A percentile compares a stretch with the other conserved stretches of the same genome.
Evolutionary conservation across 176 grass and related monocot genomes (phyloP).

Genomic region (Puccinellia tenuiflora): DNA sequence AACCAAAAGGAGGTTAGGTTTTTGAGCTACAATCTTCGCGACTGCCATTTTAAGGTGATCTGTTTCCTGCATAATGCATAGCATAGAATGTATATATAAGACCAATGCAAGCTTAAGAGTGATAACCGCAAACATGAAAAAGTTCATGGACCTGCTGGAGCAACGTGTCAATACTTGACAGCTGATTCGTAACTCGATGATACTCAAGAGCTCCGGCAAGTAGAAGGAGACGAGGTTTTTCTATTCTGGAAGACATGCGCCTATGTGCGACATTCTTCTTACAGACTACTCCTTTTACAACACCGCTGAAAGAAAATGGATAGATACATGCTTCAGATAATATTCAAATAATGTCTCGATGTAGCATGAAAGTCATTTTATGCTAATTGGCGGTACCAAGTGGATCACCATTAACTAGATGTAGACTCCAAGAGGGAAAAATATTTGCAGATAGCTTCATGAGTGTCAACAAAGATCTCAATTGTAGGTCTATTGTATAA

Average conservation of each 20-base stretch:
- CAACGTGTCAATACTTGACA: slow-evolving; percentile 97
- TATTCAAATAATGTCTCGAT: slow-evolving; percentile 9
- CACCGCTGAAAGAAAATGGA: slow-evolving; percentile 53
- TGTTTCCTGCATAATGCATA: slow-evolving; percentile 77
- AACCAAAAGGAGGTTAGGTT: slow-evolving; percentile 83
- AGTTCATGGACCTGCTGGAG: slow-evolving; percentile 66
- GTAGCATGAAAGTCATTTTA: slow-evolving; percentile 16
- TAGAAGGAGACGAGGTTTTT: slow-evolving; percentile 81
- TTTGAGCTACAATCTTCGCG: slow-evolving; percentile 87
- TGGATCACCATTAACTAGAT: background rate
- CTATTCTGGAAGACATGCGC: slow-evolving; percentile 80
- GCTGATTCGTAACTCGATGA: slow-evolving; percentile 75
- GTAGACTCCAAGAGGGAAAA: background rate
- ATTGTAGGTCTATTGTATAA: slow-evolving; percentile 16
- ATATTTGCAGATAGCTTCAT: slow-evolving; percentile 15
- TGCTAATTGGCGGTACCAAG: slow-evolving; percentile 1
- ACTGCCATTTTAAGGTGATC: slow-evolving; percentile 99
- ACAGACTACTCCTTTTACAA: slow-evolving; percentile 92
- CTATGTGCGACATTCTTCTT: slow-evolving; percentile 98
- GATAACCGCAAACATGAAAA: slow-evolving; percentile 34
- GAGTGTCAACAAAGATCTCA: background rate
- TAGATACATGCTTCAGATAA: slow-evolving; percentile 31
- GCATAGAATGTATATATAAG: slow-evolving; percentile 7
- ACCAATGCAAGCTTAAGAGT: background rate
- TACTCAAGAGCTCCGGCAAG: slow-evolving; percentile 95